Percentiles rank a stretch among this genome's conserved stretches.
Conservation (phyloP, 2,329 filamentous ascomycete genomes). For the Anisogramma anomala region DNA sequence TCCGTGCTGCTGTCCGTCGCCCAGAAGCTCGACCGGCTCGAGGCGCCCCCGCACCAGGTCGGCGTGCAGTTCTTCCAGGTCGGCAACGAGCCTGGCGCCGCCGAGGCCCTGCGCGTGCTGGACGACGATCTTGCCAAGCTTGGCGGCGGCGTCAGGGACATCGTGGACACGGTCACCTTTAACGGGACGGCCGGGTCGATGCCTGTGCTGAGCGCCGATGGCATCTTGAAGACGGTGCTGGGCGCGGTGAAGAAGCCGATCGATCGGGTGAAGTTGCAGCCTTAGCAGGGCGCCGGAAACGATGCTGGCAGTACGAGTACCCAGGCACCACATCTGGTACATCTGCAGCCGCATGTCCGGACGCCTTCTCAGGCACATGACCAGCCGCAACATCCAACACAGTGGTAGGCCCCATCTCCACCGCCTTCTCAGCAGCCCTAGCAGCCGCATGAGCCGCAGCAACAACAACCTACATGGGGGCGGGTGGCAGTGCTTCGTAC, state of each 20-base stretch:
- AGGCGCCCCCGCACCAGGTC: conserved; percentile 68
- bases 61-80: conserved; percentile 97
- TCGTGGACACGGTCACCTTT: conserved; percentile 84
- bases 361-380: too few species aligned
- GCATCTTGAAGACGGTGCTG: conserved; percentile 71
- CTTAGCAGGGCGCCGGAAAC: conserved; percentile 1
- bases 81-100: conserved; percentile 57
- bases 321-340: too few species aligned
- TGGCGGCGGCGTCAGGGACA: conserved; percentile 57
- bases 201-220: conserved; percentile 48
- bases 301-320: background rate
- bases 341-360: background rate
- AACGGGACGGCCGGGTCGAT: conserved; percentile 31
- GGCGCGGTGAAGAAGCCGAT: conserved; percentile 61
- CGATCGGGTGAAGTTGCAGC: conserved; percentile 34
- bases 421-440: too few species aligned
- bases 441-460: background rate
- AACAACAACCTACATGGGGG: background rate
- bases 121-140: conserved; percentile 58
- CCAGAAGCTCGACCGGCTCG: conserved; percentile 54
- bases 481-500: background rate
- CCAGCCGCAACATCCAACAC: too few species aligned
- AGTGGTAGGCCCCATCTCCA: too few species aligned
- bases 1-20: conserved; percentile 55
- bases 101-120: conserved; percentile 53